Evolutionary conservation across 495 filamentous ascomycete species (phyloP).

Genomic region (Tuber umbilicatum): DNA sequence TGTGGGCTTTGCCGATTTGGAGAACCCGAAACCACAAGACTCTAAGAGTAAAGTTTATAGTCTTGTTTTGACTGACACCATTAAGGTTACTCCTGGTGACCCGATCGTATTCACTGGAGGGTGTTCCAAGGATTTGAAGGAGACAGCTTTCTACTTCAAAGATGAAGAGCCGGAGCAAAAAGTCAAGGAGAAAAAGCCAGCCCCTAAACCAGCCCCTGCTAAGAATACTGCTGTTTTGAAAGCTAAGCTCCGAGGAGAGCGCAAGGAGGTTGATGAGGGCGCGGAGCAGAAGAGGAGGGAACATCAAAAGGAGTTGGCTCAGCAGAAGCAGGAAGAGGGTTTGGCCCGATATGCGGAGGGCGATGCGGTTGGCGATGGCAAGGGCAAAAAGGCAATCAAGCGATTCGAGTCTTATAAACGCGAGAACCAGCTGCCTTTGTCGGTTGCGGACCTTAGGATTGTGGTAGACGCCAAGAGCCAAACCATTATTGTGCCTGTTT

Average conservation of each 20-base stretch:
- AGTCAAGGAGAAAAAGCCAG: slow-evolving; percentile 76
- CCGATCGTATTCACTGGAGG: slow-evolving; percentile 87
- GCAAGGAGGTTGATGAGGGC: slow-evolving; percentile 79
- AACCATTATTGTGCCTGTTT: slow-evolving; percentile 88
- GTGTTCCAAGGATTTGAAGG: slow-evolving; percentile 80
- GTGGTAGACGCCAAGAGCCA: slow-evolving; percentile 83
- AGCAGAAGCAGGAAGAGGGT: slow-evolving; percentile 83
- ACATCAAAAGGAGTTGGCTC: slow-evolving; percentile 84
- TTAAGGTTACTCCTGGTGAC: slow-evolving; percentile 71
- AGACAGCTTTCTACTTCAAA: slow-evolving; percentile 94
- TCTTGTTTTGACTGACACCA: slow-evolving; percentile 82
- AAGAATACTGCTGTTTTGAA: slow-evolving; percentile 75
- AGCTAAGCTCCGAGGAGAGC: slow-evolving; percentile 85
- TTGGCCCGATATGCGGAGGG: slow-evolving; percentile 66
- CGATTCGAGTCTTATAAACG: slow-evolving; percentile 98
- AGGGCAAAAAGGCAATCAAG: slow-evolving; percentile 97
- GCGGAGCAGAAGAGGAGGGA: slow-evolving; percentile 79
- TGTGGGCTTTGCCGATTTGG: slow-evolving; percentile 78
- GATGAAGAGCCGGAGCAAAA: slow-evolving; percentile 68
- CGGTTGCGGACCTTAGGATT: slow-evolving; percentile 75
- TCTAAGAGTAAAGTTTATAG: slow-evolving; percentile 82
- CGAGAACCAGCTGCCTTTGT: slow-evolving; percentile 83
- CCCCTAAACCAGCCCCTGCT: slow-evolving; percentile 72
- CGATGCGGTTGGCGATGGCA: slow-evolving; percentile 69
- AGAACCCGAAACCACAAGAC: slow-evolving; percentile 73